Conservation (phyloP, 352 stramenopile genomes). For the Saprolegnia parasitica region DNA sequence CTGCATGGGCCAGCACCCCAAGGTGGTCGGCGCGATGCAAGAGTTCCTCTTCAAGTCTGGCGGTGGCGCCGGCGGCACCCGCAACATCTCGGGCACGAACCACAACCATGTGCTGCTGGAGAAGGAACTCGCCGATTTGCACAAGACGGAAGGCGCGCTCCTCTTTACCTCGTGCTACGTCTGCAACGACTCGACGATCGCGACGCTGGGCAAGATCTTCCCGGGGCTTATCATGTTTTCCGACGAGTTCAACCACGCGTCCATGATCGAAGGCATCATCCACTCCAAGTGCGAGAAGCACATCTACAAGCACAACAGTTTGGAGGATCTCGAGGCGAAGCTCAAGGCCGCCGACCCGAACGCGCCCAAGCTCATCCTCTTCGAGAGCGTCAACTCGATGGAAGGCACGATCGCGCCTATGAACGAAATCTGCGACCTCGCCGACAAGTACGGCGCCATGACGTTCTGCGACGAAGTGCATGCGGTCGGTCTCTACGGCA, state of each 20-base stretch:
- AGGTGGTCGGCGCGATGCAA: slow-evolving; percentile 80
- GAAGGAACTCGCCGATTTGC: slow-evolving; percentile 74
- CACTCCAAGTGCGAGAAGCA: slow-evolving; percentile 73
- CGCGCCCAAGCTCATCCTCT: slow-evolving; percentile 77
- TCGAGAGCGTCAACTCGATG: slow-evolving; percentile 87
- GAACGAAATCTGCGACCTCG: slow-evolving; percentile 79
- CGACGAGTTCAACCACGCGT: slow-evolving; percentile 89
- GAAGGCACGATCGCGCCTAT: slow-evolving; percentile 80
- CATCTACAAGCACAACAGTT: slow-evolving; percentile 86
- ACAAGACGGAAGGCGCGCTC: slow-evolving; percentile 79
- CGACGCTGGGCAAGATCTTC: slow-evolving; percentile 87
- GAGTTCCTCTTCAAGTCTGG: slow-evolving; percentile 75
- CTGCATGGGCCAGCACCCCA: slow-evolving; percentile 86
- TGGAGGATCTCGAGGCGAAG: slow-evolving; percentile 70
- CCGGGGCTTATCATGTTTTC: slow-evolving; percentile 86
- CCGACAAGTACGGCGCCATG: slow-evolving; percentile 89
- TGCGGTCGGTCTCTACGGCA: slow-evolving; percentile 84
- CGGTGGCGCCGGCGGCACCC: slow-evolving; percentile 76
- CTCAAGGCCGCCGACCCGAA: slow-evolving; percentile 63
- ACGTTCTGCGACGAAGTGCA: slow-evolving; percentile 91
- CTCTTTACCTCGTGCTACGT: slow-evolving; percentile 90
- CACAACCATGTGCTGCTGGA: slow-evolving; percentile 88
- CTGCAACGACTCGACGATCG: slow-evolving; percentile 87
- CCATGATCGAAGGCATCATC: slow-evolving; percentile 83
- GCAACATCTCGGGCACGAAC: slow-evolving; percentile 90